Conservation (phyloP, 1,284 basidiomycete genomes). For the Ustilago loliicola region DNA sequence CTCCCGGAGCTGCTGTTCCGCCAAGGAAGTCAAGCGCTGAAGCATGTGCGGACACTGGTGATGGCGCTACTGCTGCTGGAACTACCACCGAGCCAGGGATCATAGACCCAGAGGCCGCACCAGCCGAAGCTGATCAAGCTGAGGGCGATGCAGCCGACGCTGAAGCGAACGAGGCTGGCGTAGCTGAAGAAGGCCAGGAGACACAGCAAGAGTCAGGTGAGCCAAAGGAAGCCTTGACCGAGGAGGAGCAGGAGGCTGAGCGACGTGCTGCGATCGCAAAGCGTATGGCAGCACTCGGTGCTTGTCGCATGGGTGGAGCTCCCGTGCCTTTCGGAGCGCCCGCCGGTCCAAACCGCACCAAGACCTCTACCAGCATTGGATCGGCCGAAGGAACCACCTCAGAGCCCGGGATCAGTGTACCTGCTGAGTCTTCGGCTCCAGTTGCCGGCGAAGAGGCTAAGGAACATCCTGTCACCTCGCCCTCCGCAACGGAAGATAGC, state of each 20-base stretch:
- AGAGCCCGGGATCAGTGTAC: constrained; percentile 46
- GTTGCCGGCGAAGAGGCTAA: constrained; percentile 8
- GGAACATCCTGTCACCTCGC: constrained; percentile 6
- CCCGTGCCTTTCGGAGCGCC: constrained; percentile 45
- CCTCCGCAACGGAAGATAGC: not conserved
- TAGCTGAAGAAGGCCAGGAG: constrained; percentile 8
- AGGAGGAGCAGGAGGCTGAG: constrained; percentile 61
- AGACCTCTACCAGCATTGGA: constrained; percentile 24
- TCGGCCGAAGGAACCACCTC: constrained; percentile 34
- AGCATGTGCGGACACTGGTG: constrained; percentile 6
- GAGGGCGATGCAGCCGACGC: constrained; percentile 8
- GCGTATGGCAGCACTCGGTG: constrained; percentile 68
- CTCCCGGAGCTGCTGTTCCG: constrained; percentile 28
- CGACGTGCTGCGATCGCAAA: constrained; percentile 62
- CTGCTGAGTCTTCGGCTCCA: constrained; percentile 14
- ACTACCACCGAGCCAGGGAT: constrained; percentile 4
- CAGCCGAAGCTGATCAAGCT: constrained; percentile 7
- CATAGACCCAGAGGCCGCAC: not conserved
- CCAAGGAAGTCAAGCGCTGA: constrained; percentile 27
- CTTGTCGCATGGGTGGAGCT: constrained; percentile 60
- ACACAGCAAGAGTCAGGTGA: constrained; percentile 18
- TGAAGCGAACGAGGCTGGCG: constrained; percentile 8
- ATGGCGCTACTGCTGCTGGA: constrained; percentile 5
- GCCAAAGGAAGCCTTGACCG: constrained; percentile 33
- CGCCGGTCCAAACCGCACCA: constrained; percentile 28